A percentile compares a stretch with the other conserved stretches of the same genome.
These are phyloP conservation scores for Salix exigua DNA, from an alignment of 345 rosid species.

Conservation along the genomic window DNA sequence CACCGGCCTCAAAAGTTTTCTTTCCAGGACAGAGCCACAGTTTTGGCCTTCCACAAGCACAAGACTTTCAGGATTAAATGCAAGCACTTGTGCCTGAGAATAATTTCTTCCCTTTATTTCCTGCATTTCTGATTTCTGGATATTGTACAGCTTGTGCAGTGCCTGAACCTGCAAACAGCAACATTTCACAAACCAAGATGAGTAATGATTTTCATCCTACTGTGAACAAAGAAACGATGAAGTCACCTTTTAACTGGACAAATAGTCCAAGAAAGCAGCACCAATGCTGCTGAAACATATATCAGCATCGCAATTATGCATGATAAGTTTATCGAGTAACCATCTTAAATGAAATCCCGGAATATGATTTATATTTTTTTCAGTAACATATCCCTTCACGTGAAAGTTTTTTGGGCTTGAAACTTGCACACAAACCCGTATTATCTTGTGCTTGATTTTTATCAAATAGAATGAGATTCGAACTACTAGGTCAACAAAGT, in stretches of 20 bases:
- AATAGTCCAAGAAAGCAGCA: background rate
- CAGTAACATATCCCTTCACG: too few relatives aligned
- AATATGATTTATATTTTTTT: too few relatives aligned
- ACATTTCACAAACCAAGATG: background rate
- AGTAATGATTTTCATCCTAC: background rate
- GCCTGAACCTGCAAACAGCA: conserved; percentile 16
- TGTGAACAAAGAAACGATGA: background rate
- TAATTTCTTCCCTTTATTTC: background rate
- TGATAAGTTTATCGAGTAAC: too few relatives aligned
- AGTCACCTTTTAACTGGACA: background rate
- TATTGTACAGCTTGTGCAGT: conserved; percentile 11
- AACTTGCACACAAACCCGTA: too few relatives aligned
- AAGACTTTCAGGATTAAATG: background rate
- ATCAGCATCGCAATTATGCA: background rate
- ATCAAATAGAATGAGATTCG: too few relatives aligned
- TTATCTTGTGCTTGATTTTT: too few relatives aligned
- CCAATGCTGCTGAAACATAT: background rate
- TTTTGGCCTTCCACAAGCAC: background rate
- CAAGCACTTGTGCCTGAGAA: conserved; percentile 2
- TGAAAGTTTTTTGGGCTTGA: too few relatives aligned
- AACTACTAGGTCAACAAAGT: too few relatives aligned
- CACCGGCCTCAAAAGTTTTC: background rate
- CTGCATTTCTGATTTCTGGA: conserved; percentile 3
- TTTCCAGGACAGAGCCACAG: conserved; percentile 5
- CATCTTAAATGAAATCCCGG: too few relatives aligned